Evolutionary conservation across 371 early-diverging fungal species (phyloP), one percentile per base, ranked within the genome.

Genomic region (Zychaea mexicana): DNA sequence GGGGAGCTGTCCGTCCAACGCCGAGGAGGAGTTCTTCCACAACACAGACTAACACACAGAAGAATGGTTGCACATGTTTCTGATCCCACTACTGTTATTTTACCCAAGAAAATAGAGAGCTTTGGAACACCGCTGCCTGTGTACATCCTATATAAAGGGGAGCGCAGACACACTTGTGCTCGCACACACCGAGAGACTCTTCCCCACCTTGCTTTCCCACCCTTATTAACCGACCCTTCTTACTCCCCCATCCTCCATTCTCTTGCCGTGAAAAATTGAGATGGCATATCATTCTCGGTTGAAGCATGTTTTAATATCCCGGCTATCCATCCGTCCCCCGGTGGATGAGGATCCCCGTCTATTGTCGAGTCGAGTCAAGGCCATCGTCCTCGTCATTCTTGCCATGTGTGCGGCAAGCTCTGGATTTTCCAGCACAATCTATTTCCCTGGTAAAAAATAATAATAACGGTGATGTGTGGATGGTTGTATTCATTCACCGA

Each of bases 311-410:
- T 1, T 49, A 28, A 49, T 22, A 22, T 49, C 49, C n/a, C 61
- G 73, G 32, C 39, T 73, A 32, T 46, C 45, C 26, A 17, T 66
- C 6, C 59, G 60, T 21, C 71, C 74, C 3, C 64, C 69, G 30
- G 70, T 74, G 2, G 71, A 74, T 32, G 38, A 55, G 13, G 74
- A 74, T 74, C 74, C 74, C 8, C 63, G 71, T 17, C 19, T 66
- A 15, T 55, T 66, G 21, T 32, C 56, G 10, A 39, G 61, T 10
- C 17, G 49, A 31, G 36, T 46, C 21, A 74, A 74, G 32, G 64
- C 46, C 2, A 52, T 68, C 17, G 64, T 74, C 26, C 21, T 74
- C n/a, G 27, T 60, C 8, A 68, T 68, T 26, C 28, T 69, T 10
- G 66, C 49, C n/a, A 33, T 74, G 27, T 59, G 66, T 59, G 68